Evolutionary conservation across 345 rosid species (phyloP).

Genomic region (Triadica sebifera): DNA sequence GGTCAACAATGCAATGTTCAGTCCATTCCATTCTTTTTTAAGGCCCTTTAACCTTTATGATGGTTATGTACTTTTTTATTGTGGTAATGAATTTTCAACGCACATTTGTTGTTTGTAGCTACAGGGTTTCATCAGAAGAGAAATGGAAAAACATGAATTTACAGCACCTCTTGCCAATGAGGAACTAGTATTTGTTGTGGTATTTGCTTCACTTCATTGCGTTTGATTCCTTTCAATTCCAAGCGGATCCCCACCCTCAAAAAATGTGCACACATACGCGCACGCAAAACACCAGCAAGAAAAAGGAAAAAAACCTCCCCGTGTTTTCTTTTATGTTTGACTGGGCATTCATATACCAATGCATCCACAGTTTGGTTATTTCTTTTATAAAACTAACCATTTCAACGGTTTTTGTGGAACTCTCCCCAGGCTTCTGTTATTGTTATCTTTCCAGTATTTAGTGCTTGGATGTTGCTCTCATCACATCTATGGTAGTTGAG

Average conservation of each 20-base stretch:
- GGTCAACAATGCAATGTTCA: background rate
- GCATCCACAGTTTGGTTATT: background rate
- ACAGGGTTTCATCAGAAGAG: constrained; percentile 61
- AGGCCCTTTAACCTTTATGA: background rate
- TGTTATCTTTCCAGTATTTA: constrained; percentile 58
- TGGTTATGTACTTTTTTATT: background rate
- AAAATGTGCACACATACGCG: background rate
- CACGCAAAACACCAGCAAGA: background rate
- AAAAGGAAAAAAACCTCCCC: background rate
- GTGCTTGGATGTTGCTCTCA: constrained; percentile 57
- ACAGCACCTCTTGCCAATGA: constrained; percentile 55
- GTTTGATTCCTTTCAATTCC: background rate
- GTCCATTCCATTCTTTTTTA: background rate
- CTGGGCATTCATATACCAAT: background rate
- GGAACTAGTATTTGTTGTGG: constrained; percentile 77
- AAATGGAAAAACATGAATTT: constrained; percentile 59
- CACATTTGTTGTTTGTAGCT: constrained; percentile 39
- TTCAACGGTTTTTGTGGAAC: constrained; percentile 10
- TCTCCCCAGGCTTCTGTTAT: constrained; percentile 73
- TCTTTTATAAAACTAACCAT: constrained; percentile 1
- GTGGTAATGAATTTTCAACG: background rate
- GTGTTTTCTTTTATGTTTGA: background rate
- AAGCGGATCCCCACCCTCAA: no score
- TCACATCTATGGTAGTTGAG: constrained; percentile 27
- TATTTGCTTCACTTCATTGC: constrained; percentile 20